phyloP scores from a whole-genome alignment of 495 filamentous ascomycete genomes.

The Lasiosphaeris hirsuta region DNA sequence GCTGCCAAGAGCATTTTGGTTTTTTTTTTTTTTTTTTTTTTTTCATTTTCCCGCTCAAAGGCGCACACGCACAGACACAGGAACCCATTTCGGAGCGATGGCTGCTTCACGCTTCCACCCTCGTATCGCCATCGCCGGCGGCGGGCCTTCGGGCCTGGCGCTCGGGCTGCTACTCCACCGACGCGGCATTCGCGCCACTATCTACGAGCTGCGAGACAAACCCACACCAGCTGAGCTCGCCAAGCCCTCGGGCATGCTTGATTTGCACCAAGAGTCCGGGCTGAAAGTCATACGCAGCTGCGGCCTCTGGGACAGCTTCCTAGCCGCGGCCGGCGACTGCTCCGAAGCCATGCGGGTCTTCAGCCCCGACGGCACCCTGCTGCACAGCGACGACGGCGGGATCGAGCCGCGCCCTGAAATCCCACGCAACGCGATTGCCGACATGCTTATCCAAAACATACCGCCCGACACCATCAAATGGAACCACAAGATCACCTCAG shows the following conservation, averaged over 20 bases:
- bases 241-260: constrained; percentile 44
- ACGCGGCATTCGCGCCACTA: constrained; percentile 36
- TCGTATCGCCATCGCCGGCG: constrained; percentile 53
- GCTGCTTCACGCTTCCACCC: constrained; percentile 5
- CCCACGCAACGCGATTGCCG: constrained; percentile 35
- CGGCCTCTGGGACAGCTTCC: constrained; percentile 45
- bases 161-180: constrained; percentile 49
- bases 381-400: constrained; percentile 33
- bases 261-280: constrained; percentile 46
- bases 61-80: too few relatives aligned
- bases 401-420: constrained; percentile 47
- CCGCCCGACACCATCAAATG: constrained; percentile 43
- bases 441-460: constrained; percentile 38
- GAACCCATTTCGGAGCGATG: too few relatives aligned
- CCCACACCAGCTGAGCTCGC: constrained; percentile 31
- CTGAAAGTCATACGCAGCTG: constrained; percentile 41
- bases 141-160: constrained; percentile 52
- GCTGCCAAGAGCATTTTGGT: too few relatives aligned
- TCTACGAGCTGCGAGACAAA: constrained; percentile 43
- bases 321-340: constrained; percentile 30
- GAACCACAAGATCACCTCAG: constrained; percentile 36
- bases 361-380: constrained; percentile 38
- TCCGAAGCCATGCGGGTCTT: constrained; percentile 33
- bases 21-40: too few relatives aligned
- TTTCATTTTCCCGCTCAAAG: too few relatives aligned